Percentiles rank a stretch among this genome's conserved stretches.
Evolutionary conservation across 306 rosid genomes (phyloP).

Genomic region (Malus domestica): DNA sequence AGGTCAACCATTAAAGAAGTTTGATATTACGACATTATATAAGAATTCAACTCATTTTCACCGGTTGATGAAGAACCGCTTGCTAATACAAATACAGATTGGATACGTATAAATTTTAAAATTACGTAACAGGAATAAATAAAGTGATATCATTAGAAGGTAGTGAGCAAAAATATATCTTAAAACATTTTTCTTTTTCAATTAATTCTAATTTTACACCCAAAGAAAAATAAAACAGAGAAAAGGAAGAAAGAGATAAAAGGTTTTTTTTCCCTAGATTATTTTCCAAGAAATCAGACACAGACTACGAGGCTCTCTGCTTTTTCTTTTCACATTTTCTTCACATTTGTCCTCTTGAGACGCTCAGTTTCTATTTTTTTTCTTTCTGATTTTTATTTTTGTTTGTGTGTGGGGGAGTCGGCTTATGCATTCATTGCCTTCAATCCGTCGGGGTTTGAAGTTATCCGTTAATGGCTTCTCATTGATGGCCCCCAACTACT

Average conservation of each 20-base stretch:
- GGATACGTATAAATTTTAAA: too few relatives aligned
- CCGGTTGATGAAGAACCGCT: accelerated
- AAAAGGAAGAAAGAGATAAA: background rate
- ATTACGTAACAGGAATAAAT: too few relatives aligned
- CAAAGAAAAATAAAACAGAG: too few relatives aligned
- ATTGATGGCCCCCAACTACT: conserved; percentile 18
- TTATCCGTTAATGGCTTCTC: conserved; percentile 23
- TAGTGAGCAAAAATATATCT: too few relatives aligned
- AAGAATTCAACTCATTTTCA: too few relatives aligned
- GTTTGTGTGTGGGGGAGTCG: background rate
- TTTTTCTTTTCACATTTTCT: background rate
- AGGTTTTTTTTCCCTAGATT: background rate
- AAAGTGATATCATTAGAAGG: too few relatives aligned
- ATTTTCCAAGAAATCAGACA: conserved; percentile 5
- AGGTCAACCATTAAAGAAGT: accelerated
- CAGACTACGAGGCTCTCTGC: conserved; percentile 28
- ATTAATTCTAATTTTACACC: too few relatives aligned
- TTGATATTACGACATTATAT: accelerated
- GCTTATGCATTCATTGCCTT: background rate
- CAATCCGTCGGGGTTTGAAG: too few relatives aligned
- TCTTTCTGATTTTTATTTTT: background rate
- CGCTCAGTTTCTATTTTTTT: background rate
- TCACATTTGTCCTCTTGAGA: background rate
- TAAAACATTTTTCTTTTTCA: too few relatives aligned
- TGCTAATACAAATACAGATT: too few relatives aligned